Base-by-base conservation (phyloP, 768 basidiomycete species). In the Podaxis carcinomalis region DNA sequence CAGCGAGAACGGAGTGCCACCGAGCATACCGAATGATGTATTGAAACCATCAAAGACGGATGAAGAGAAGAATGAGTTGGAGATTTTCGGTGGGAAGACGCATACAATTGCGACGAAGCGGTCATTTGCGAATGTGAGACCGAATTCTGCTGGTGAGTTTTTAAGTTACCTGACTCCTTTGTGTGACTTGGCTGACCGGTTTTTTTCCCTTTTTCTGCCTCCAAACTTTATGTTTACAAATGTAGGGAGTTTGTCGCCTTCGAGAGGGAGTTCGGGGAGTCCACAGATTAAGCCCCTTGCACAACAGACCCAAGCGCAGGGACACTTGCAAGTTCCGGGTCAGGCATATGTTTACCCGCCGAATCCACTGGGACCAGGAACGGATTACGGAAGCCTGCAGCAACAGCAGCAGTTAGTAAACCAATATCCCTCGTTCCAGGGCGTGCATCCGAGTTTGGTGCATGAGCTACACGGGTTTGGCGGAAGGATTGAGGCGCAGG, bases 71-170 rank as follows among this genome's bases (percentile, higher is more conserved):
- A 90, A 91, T 68, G 89, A 90, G 67, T 72, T 92, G 23, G 82
- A 84, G 5, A 88, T 91, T 25, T 91, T 91, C 70, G 84, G 88
- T 52, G 90, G 90, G n/a, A 82, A 84, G 66, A 89, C 85, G 9
- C 83, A 88, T 62, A 88, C 83, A 75, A 75, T 49, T 9, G 32
- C 32, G 32, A 32, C 32, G 7, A 32, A 32, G 32, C 32, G 32
- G 7, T 32, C 32, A 9, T 1, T 7, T 32, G 32, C 7, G 32
- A 32, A 32, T 32, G n/a, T 4, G 42, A 44, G 42, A 44, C 42
- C 42, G 42, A 9, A 44, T 7, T 44, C 42, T 4, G 19, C 42
- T 44, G 16, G 42, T 44, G 19, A 44, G 42, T 7, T 32, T 32
- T 32, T 32, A 7, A 7, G 0, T n/a, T n/a, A 44, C 16, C 14